Evolutionary conservation across 1,284 basidiomycete species (phyloP).

Genomic region (Ganoderma sp.): DNA sequence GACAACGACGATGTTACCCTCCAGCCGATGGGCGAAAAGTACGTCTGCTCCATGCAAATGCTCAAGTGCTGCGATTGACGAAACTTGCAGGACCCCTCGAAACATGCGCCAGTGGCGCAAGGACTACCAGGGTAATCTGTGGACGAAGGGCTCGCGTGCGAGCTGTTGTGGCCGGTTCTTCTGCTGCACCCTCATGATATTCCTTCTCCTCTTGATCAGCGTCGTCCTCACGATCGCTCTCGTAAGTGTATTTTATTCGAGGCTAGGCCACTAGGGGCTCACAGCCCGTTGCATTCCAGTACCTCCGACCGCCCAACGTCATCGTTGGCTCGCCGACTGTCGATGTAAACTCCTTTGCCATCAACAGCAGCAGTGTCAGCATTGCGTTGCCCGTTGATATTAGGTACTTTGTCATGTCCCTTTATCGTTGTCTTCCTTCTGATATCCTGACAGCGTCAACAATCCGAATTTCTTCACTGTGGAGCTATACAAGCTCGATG

Average conservation of each 20-base stretch:
- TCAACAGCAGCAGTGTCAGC: slow-evolving; percentile 52
- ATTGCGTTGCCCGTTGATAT: slow-evolving; percentile 75
- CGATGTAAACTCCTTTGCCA: slow-evolving; percentile 44
- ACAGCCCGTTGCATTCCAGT: slow-evolving; percentile 51
- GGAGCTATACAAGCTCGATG: slow-evolving; percentile 71
- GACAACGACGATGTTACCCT: slow-evolving; percentile 37
- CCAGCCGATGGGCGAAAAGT: slow-evolving; percentile 28
- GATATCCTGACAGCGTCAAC: slow-evolving; percentile 57
- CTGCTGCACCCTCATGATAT: slow-evolving; percentile 72
- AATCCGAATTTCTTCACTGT: slow-evolving; percentile 90
- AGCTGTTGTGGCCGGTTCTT: slow-evolving; percentile 68
- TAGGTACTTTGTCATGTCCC: slow-evolving; percentile 39
- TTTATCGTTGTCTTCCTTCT: background rate
- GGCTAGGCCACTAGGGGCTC: background rate
- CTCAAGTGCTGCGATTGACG: background rate
- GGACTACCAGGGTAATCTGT: slow-evolving; percentile 63
- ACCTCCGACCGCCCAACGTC: slow-evolving; percentile 79
- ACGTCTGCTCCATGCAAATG: background rate
- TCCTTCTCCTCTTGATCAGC: slow-evolving; percentile 68
- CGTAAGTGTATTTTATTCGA: slow-evolving; percentile 52
- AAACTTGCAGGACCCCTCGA: slow-evolving; percentile 32
- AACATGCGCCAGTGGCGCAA: slow-evolving; percentile 53
- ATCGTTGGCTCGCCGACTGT: slow-evolving; percentile 60
- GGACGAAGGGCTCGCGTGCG: slow-evolving; percentile 64
- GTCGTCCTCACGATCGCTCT: slow-evolving; percentile 74